phyloP scores from a whole-genome alignment of 768 basidiomycete genomes.

The Pulveroboletus sp. region DNA sequence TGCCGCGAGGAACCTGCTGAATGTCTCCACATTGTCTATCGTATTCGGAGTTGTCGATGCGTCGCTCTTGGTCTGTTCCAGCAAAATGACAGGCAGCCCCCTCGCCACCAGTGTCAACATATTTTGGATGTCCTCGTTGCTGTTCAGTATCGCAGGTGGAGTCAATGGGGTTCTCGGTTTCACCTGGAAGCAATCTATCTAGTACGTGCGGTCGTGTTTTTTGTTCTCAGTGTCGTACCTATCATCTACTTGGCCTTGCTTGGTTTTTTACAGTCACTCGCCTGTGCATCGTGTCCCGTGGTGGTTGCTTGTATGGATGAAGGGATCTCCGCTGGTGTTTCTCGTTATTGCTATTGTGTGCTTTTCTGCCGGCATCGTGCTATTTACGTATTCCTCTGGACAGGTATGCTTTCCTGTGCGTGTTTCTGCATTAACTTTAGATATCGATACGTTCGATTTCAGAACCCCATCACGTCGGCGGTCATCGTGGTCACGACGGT shows the following conservation, averaged over 20 bases:
- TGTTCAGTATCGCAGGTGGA: slow-evolving; percentile 49
- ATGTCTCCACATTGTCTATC: slow-evolving; percentile 50
- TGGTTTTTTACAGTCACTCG: slow-evolving; percentile 34
- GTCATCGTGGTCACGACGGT: slow-evolving; percentile 69
- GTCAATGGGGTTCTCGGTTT: slow-evolving; percentile 48
- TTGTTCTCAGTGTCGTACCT: not conserved
- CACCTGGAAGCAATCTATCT: slow-evolving; percentile 53
- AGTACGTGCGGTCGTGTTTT: slow-evolving; percentile 31
- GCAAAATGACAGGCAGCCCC: slow-evolving; percentile 22
- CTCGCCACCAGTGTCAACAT: slow-evolving; percentile 41
- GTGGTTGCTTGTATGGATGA: slow-evolving; percentile 73
- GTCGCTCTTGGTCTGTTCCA: slow-evolving; percentile 43
- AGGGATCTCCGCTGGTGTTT: slow-evolving; percentile 76
- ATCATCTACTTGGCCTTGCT: not conserved
- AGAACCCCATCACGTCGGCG: slow-evolving; percentile 58
- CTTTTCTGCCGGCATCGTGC: slow-evolving; percentile 72
- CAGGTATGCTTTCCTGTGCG: slow-evolving; percentile 41
- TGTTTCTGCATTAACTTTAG: not conserved
- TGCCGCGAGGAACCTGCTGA: slow-evolving; percentile 41
- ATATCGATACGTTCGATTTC: not conserved
- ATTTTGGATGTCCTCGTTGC: slow-evolving; percentile 50
- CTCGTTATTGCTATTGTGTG: slow-evolving; percentile 77
- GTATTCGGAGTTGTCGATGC: slow-evolving; percentile 51
- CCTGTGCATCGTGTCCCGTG: slow-evolving; percentile 49
- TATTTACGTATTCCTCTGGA: slow-evolving; percentile 67